Evolutionary conservation across 2,329 filamentous ascomycete species (phyloP).

Genomic region (Hypoxylon sp.): DNA sequence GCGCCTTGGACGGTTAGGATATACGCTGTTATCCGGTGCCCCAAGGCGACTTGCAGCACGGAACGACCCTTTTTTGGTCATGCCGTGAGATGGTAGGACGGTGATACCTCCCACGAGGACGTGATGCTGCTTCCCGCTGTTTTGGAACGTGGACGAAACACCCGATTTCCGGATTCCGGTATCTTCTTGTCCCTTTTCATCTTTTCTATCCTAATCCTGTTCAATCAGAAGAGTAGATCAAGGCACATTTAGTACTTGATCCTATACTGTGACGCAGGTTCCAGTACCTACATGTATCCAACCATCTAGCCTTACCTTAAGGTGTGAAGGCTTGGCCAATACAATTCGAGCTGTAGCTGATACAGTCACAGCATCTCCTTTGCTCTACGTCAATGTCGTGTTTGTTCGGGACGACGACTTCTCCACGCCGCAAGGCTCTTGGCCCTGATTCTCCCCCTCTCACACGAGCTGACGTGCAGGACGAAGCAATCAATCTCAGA

Average conservation of each 20-base stretch:
- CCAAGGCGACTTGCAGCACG: background rate
- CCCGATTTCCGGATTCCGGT: constrained; percentile 39
- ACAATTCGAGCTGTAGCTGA: constrained; percentile 6
- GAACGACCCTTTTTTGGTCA: constrained; percentile 15
- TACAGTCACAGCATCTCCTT: constrained; percentile 5
- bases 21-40: background rate
- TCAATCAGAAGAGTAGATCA: background rate
- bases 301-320: no score
- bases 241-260: constrained; percentile 6
- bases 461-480: constrained; percentile 17
- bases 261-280: background rate
- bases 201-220: background rate
- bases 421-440: constrained; percentile 3
- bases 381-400: constrained; percentile 25
- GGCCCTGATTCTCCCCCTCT: constrained; percentile 10
- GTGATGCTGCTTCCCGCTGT: constrained; percentile 15
- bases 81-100: constrained; percentile 12
- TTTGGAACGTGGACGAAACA: constrained; percentile 30
- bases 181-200: constrained; percentile 3
- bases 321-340: background rate
- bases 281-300: no score
- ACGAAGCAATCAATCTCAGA: constrained; percentile 22
- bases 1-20: no score
- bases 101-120: constrained; percentile 28
- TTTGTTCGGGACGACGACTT: constrained; percentile 4